Evolutionary conservation across 257 asterid species (phyloP).

Genomic region (Cynanchum wilfordii): DNA sequence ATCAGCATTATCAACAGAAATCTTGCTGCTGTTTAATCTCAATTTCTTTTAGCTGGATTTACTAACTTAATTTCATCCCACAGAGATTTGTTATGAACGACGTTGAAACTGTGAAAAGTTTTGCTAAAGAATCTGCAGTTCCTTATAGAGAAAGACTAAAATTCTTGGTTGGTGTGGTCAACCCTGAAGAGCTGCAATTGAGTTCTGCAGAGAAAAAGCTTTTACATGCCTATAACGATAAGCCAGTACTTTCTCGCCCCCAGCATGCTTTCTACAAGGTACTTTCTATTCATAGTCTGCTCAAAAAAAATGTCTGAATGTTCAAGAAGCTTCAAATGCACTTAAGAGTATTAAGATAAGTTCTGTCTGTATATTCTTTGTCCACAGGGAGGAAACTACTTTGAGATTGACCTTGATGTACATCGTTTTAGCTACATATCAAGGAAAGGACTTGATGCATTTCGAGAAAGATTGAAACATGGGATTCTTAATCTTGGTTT

Average conservation of each 20-base stretch:
- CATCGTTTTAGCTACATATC: slow-evolving; percentile 90
- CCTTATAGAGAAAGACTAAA: slow-evolving; percentile 84
- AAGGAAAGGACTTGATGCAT: slow-evolving; percentile 74
- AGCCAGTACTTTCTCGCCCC: slow-evolving; percentile 94
- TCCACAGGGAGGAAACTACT: slow-evolving; percentile 66
- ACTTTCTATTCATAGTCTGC: neutral
- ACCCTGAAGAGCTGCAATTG: slow-evolving; percentile 72
- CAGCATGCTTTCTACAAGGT: slow-evolving; percentile 80
- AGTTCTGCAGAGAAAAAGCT: slow-evolving; percentile 82
- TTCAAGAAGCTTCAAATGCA: neutral
- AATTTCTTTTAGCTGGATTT: neutral
- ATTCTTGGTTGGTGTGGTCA: slow-evolving; percentile 64
- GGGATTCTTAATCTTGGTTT: slow-evolving; percentile 84
- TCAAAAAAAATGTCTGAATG: neutral
- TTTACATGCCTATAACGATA: slow-evolving; percentile 70
- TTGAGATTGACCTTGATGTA: slow-evolving; percentile 90
- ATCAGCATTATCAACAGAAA: neutral
- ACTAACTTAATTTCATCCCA: neutral
- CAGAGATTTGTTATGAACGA: slow-evolving; percentile 66
- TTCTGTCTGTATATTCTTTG: slow-evolving; percentile 6
- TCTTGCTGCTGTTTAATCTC: neutral
- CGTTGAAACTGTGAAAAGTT: slow-evolving; percentile 58
- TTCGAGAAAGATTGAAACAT: slow-evolving; percentile 61
- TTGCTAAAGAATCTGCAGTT: slow-evolving; percentile 53
- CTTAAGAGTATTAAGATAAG: neutral